Conservation (phyloP, 2,329 filamentous ascomycete species). For the Curvularia lunata region DNA sequence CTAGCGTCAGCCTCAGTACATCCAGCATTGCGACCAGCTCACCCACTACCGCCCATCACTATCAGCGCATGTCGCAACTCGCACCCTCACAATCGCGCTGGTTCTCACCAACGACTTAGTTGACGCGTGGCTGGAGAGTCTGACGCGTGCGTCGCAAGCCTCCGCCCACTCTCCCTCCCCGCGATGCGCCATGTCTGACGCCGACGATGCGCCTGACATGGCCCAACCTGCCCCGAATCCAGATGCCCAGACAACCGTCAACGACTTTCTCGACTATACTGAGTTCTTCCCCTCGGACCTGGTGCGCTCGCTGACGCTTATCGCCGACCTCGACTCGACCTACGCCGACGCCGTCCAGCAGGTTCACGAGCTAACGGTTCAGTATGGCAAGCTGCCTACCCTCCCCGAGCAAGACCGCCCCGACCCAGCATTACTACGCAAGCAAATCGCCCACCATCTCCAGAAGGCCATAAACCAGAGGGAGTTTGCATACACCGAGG, state of each 20-base stretch:
- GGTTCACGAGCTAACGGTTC: conserved; percentile 57
- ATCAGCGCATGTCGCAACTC: conserved; percentile 23
- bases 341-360: conserved; percentile 52
- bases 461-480: conserved; percentile 62
- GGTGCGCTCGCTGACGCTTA: conserved; percentile 67
- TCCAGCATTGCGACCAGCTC: conserved; percentile 16
- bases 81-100: conserved; percentile 34
- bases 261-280: conserved; percentile 72
- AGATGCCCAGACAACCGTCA: conserved; percentile 69
- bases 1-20: conserved; percentile 16
- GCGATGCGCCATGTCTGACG: conserved; percentile 49
- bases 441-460: conserved; percentile 62
- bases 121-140: conserved; percentile 49
- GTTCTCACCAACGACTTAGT: conserved; percentile 38
- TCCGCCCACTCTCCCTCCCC: conserved; percentile 36
- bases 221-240: conserved; percentile 60
- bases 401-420: conserved; percentile 57
- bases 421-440: conserved; percentile 60
- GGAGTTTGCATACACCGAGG: conserved; percentile 63
- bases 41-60: conserved; percentile 15
- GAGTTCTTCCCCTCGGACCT: conserved; percentile 72
- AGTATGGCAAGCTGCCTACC: conserved; percentile 59
- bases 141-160: conserved; percentile 47
- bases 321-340: conserved; percentile 58
- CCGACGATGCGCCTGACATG: conserved; percentile 40